A percentile compares a stretch with the other conserved stretches of the same genome.
Evolutionary conservation across 495 filamentous ascomycete species (phyloP).

Genomic region (Zalerion maritima): DNA sequence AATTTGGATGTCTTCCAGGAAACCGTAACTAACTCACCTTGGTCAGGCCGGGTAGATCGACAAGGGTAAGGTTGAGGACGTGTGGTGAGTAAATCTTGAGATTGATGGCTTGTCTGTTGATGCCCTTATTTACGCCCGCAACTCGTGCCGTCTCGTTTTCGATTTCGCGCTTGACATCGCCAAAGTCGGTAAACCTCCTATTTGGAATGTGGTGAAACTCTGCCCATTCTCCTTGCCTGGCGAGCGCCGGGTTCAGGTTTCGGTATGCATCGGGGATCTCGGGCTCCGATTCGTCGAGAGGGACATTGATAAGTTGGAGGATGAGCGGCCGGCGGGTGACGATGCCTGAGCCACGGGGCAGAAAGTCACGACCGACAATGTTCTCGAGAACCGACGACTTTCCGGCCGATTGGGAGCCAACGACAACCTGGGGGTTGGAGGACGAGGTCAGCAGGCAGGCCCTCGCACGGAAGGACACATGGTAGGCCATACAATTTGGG

Average conservation of each 20-base stretch:
- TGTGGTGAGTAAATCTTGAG: conserved; percentile 97
- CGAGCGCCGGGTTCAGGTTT: conserved; percentile 29
- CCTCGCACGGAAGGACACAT: conserved; percentile 1
- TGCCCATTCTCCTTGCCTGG: conserved; percentile 62
- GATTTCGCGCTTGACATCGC: conserved; percentile 87
- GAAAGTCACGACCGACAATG: conserved; percentile 93
- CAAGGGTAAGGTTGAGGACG: conserved; percentile 89
- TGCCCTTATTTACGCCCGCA: conserved; percentile 95
- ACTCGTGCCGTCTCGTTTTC: conserved; percentile 92
- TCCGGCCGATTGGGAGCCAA: conserved; percentile 94
- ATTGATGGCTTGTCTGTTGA: conserved; percentile 94
- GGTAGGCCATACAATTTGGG: conserved; percentile 73
- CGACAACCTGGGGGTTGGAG: conserved; percentile 58
- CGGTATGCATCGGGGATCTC: conserved; percentile 41
- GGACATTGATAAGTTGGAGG: conserved; percentile 94
- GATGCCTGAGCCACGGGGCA: conserved; percentile 92
- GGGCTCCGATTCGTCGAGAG: conserved; percentile 59
- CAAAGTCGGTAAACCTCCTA: conserved; percentile 83
- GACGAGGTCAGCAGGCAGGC: conserved; percentile 7
- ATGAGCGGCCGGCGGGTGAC: conserved; percentile 90
- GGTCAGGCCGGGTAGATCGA: conserved; percentile 89
- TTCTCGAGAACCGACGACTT: conserved; percentile 99
- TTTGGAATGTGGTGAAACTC: conserved; percentile 93
- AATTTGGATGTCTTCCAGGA: no score
- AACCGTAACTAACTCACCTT: no score